Base-by-base conservation (phyloP, 1,139 yeast species). In the Suhomyces wounanorum region DNA sequence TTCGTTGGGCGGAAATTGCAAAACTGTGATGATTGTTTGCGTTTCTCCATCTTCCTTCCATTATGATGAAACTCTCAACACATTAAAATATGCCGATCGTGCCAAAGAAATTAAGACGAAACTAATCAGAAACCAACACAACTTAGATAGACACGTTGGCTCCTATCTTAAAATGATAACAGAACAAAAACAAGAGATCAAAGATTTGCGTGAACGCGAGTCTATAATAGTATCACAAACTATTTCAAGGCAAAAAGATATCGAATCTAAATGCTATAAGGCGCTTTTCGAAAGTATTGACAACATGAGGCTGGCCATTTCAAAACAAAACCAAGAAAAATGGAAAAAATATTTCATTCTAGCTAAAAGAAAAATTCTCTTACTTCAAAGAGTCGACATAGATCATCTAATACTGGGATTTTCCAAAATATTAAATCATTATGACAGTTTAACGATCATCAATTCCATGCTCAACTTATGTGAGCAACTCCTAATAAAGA, bases 21-120 rank as follows among this genome's bases (percentile, higher is more conserved):
- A 89, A 66, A 92, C 98, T 0, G 94, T 90, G 5, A 92, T 92
- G 97, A 89, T 92, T 59, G 97, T 91, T 1, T 92, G 97, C 68
- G 82, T 92, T 3, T 87, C 96, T 3, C 97, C 97, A 0, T 87
- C 91, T 55, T 81, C 89, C 33, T 79, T 78, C 39, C 97, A 92
- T 66, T 90, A 89, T 64, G 97, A 92, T 63, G 98, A 92, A 63
- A 91, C 97, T 0, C 75, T 89, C 50, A 92, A 91, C 65, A 89
- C 97, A 0, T 77, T 92, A 52, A 89, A 89, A 64, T 92, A 91
- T 66, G 97, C 97, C 0, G 84, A 90, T 64, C 75, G 97, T 30
- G 97, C 97, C 16, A 90, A 90, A 61, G 92, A 88, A 59, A 92
- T 92, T 59, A 89, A 89, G 63, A 92, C 97, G 0, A 89, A 89